phyloP scores from a whole-genome alignment of 2,329 filamentous ascomycete species.

The Talaromyces amestolkiae region DNA sequence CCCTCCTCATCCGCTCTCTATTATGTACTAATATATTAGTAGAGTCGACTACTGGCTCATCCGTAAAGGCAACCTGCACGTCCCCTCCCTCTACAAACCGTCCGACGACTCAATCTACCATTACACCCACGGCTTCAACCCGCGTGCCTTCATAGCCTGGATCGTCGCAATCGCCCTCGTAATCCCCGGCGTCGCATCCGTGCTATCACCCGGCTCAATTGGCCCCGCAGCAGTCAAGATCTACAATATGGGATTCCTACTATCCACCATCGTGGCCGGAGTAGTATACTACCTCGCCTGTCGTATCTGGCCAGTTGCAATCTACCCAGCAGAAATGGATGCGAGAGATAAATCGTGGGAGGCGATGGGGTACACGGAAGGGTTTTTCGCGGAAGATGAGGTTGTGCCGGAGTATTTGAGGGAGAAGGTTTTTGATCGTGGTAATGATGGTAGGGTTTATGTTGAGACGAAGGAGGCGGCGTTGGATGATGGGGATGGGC shows the following conservation, averaged over 20 bases:
- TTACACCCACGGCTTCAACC: slow-evolving; percentile 10
- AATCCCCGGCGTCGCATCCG: slow-evolving; percentile 7
- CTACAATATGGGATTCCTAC: slow-evolving; percentile 16
- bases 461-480: background rate
- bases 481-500: background rate
- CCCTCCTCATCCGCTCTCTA: no score
- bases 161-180: slow-evolving; percentile 6
- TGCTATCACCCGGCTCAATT: slow-evolving; percentile 1
- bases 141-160: slow-evolving; percentile 11
- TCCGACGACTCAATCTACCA: slow-evolving; percentile 6
- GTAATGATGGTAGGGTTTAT: background rate
- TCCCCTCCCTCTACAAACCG: slow-evolving; percentile 11
- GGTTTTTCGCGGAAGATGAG: slow-evolving; percentile 15
- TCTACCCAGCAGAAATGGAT: background rate
- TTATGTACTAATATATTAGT: background rate
- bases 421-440: slow-evolving; percentile 3
- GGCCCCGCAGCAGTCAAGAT: slow-evolving; percentile 6
- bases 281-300: slow-evolving; percentile 11
- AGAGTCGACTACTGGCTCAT: slow-evolving; percentile 16
- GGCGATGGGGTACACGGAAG: slow-evolving; percentile 14
- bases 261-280: slow-evolving; percentile 1
- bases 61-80: slow-evolving; percentile 15
- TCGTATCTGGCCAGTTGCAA: slow-evolving; percentile 9
- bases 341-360: slow-evolving; percentile 10
- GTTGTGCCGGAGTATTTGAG: slow-evolving; percentile 14